A percentile compares a stretch with the other conserved stretches of the same genome.
Evolutionary conservation across 306 rosid genomes (phyloP).

Genomic region (Aeschynomene evenia): DNA sequence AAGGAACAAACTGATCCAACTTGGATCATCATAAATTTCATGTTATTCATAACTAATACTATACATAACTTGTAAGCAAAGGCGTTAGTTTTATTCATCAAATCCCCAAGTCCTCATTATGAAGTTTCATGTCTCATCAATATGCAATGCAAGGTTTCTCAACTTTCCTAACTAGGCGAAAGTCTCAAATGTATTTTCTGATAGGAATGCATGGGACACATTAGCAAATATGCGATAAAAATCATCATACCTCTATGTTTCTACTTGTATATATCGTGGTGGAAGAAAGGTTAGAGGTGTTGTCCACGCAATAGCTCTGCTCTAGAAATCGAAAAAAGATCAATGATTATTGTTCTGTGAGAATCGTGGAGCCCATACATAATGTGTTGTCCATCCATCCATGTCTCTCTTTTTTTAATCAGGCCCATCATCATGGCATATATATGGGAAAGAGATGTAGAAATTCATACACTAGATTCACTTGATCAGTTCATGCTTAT

Average conservation of each 20-base stretch:
- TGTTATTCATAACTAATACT: background rate
- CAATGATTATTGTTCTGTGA: background rate
- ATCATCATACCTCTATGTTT: background rate
- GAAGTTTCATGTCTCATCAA: background rate
- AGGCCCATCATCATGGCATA: too few species aligned
- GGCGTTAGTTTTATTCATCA: background rate
- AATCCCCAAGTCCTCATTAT: background rate
- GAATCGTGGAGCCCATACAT: slow-evolving; percentile 5
- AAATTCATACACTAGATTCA: background rate
- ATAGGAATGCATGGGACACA: slow-evolving; percentile 2
- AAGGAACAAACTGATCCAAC: background rate
- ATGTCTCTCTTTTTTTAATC: background rate
- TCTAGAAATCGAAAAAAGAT: background rate
- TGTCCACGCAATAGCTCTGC: background rate
- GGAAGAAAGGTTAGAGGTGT: background rate
- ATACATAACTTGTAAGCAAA: too few species aligned
- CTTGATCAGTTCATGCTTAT: slow-evolving; percentile 5
- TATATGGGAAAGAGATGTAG: background rate
- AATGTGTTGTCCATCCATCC: background rate
- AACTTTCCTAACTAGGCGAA: background rate
- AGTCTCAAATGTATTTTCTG: background rate
- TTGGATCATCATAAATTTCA: background rate
- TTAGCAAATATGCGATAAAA: background rate
- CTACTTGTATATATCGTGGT: background rate
- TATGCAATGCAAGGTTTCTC: background rate